phyloP scores from a whole-genome alignment of 2,329 filamentous ascomycete species.

The Lachnellula cervina region DNA sequence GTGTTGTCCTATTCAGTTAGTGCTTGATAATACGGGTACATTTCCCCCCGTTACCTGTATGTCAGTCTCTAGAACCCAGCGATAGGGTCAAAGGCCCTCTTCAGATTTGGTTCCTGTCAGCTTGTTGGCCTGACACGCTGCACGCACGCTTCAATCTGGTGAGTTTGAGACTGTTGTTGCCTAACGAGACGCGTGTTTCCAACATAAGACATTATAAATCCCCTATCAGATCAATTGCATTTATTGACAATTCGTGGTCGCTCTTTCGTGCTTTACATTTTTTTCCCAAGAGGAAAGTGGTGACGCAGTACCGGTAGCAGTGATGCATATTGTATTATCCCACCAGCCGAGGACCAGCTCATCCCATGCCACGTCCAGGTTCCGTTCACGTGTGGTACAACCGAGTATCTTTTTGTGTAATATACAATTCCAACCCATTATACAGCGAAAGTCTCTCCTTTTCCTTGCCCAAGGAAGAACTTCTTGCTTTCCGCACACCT shows the following conservation, averaged over 20 bases:
- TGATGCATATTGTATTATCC: too few relatives aligned
- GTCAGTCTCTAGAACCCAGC: too few relatives aligned
- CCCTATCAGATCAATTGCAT: too few relatives aligned
- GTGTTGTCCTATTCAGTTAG: neutral
- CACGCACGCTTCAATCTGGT: too few relatives aligned
- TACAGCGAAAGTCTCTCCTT: conserved; percentile 14
- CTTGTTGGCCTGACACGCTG: neutral
- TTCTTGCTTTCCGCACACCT: conserved; percentile 74
- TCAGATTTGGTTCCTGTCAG: neutral
- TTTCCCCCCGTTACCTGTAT: too few relatives aligned
- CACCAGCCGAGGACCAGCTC: too few relatives aligned
- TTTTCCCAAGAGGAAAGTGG: too few relatives aligned
- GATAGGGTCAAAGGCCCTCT: neutral
- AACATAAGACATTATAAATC: neutral
- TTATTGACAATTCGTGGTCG: too few relatives aligned
- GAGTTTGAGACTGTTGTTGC: neutral
- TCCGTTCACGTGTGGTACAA: too few relatives aligned
- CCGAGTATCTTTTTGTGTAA: neutral
- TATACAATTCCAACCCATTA: conserved; percentile 4
- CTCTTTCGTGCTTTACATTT: too few relatives aligned
- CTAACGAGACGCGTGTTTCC: neutral
- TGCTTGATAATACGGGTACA: conserved; percentile 3
- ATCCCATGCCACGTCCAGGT: too few relatives aligned
- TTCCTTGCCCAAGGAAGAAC: conserved; percentile 45
- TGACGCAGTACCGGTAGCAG: too few relatives aligned